Percentiles rank a stretch among this genome's conserved stretches.
Evolutionary conservation across 805 yeast genomes (phyloP).

Genomic region (Suhomyces xylopsoci): DNA sequence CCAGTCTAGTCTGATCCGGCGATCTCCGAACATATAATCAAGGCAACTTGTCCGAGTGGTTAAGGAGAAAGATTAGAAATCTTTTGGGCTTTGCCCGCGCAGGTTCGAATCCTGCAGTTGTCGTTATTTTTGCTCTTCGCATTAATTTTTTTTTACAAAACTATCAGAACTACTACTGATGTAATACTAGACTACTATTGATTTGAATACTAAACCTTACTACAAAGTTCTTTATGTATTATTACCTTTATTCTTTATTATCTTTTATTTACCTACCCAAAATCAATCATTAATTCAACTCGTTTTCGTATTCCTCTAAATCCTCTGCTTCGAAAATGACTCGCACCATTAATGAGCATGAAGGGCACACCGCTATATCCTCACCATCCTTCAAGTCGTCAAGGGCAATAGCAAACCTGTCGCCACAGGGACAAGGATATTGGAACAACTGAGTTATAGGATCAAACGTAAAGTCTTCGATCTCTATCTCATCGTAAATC

Average conservation of each 20-base stretch:
- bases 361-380: conserved; percentile 93
- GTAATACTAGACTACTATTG: too few species aligned
- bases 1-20: neutral
- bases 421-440: conserved; percentile 99
- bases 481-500: conserved; percentile 91
- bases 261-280: neutral
- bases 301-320: conserved; percentile 38
- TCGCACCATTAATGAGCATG: conserved; percentile 89
- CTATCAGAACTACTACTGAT: too few species aligned
- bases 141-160: neutral
- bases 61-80: conserved; percentile 56
- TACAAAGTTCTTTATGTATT: too few species aligned
- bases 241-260: too few species aligned
- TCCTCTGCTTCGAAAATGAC: conserved; percentile 79
- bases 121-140: conserved; percentile 35
- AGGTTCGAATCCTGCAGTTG: conserved; percentile 71
- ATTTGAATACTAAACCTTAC: too few species aligned
- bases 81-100: conserved; percentile 38
- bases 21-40: neutral
- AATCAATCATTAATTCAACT: neutral
- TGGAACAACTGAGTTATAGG: conserved; percentile 76
- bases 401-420: conserved; percentile 78
- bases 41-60: conserved; percentile 59
- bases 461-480: conserved; percentile 94
- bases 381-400: conserved; percentile 90